phyloP scores from a whole-genome alignment of 805 yeast genomes.

The Yamadazyma nakazawae region DNA sequence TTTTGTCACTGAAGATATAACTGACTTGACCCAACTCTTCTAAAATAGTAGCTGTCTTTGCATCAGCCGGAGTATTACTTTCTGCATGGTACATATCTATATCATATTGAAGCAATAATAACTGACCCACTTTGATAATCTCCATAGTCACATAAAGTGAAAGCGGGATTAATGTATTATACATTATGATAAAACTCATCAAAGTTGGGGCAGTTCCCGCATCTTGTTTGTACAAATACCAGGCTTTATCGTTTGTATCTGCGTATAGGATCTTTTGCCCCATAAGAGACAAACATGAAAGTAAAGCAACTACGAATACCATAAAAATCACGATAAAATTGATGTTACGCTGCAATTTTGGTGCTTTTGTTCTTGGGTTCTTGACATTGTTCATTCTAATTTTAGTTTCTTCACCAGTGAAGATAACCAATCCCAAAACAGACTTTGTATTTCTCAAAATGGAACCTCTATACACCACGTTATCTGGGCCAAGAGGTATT shows the following conservation, averaged over 20 bases:
- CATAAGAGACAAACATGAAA: constrained; percentile 79
- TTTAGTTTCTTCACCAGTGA: constrained; percentile 94
- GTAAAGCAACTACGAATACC: constrained; percentile 73
- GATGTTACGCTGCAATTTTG: constrained; percentile 80
- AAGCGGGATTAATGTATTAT: constrained; percentile 90
- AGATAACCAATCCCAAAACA: constrained; percentile 76
- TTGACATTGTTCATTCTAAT: constrained; percentile 92
- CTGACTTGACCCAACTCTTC: constrained; percentile 98
- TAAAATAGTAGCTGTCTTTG: constrained; percentile 89
- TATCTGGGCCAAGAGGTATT: constrained; percentile 70
- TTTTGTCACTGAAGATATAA: constrained; percentile 91
- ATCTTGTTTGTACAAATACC: constrained; percentile 74
- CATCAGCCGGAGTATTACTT: constrained; percentile 88
- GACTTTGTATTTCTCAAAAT: constrained; percentile 78
- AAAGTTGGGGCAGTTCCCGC: constrained; percentile 86
- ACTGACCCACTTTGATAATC: constrained; percentile 85
- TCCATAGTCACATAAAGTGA: constrained; percentile 97
- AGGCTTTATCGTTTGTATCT: constrained; percentile 39
- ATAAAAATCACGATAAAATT: constrained; percentile 82
- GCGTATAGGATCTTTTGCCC: constrained; percentile 60
- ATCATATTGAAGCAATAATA: constrained; percentile 79
- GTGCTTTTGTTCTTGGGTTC: constrained; percentile 89
- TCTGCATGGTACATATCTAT: constrained; percentile 89
- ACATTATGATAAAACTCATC: constrained; percentile 97
- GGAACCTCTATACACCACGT: constrained; percentile 89